These are phyloP conservation scores for Fusarium nurragi DNA, from an alignment of 2,329 filamentous ascomycete genomes.

Conservation along the genomic window DNA sequence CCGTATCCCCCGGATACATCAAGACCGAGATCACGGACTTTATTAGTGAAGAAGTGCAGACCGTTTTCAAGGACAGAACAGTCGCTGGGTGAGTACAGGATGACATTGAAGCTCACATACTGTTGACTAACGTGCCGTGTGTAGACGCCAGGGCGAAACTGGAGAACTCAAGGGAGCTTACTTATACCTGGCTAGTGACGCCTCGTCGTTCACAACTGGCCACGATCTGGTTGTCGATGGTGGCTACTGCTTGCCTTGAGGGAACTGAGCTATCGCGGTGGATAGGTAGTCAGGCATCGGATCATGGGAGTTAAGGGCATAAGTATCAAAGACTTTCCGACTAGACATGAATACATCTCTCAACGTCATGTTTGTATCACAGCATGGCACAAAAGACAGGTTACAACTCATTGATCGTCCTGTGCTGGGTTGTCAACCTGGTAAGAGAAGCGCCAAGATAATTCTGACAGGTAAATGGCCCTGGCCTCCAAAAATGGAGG, in stretches of 20 bases:
- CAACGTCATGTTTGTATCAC: constrained; percentile 1
- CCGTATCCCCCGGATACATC: constrained; percentile 79
- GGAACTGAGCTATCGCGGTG: background rate
- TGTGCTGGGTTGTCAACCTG: background rate
- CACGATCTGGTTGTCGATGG: constrained; percentile 80
- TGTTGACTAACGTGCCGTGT: constrained; percentile 23
- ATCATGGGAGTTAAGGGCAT: constrained; percentile 5
- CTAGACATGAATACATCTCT: background rate
- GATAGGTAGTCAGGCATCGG: background rate
- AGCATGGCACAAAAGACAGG: background rate
- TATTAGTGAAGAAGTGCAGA: constrained; percentile 71
- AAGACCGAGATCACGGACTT: constrained; percentile 77
- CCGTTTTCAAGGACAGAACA: constrained; percentile 80
- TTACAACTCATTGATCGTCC: background rate
- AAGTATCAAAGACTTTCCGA: background rate
- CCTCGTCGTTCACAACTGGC: constrained; percentile 83
- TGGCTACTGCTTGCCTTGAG: constrained; percentile 68
- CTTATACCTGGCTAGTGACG: constrained; percentile 83
- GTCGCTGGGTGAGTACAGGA: constrained; percentile 70
- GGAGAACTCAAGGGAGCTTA: constrained; percentile 86
- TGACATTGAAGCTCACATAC: background rate
- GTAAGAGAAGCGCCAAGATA: background rate
- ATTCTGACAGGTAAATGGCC: background rate
- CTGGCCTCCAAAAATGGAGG: background rate
- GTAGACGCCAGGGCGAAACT: constrained; percentile 72